Evolutionary conservation across 2,329 filamentous ascomycete genomes (phyloP).

Genomic region (Aspergillus hortae): DNA sequence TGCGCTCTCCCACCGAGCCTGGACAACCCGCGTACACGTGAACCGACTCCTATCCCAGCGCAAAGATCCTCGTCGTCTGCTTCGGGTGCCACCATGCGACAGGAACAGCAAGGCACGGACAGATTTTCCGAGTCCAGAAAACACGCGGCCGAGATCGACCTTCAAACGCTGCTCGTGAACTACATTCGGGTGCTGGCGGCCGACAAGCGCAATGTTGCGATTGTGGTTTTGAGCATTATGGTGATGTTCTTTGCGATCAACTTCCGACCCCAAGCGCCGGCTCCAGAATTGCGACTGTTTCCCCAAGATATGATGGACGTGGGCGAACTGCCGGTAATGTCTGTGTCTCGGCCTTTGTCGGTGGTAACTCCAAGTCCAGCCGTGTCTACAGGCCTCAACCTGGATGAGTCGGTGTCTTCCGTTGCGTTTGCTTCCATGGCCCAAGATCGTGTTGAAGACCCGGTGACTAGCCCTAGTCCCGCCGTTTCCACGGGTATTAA

Average conservation of each 20-base stretch:
- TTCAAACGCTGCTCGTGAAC: conserved; percentile 51
- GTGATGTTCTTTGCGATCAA: conserved; percentile 40
- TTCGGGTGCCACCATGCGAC: too few species aligned
- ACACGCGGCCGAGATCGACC: conserved; percentile 43
- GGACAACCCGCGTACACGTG: not conserved
- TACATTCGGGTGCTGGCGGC: conserved; percentile 51
- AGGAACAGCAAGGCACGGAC: too few species aligned
- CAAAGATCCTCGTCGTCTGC: too few species aligned
- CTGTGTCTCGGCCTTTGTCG: conserved; percentile 5
- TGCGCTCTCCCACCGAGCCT: too few species aligned
- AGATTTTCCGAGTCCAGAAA: conserved; percentile 1
- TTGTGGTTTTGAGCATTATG: conserved; percentile 44
- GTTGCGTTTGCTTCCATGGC: not conserved
- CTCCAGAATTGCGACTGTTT: conserved; percentile 13
- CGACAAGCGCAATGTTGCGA: conserved; percentile 53
- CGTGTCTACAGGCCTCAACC: not conserved
- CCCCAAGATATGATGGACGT: conserved; percentile 11
- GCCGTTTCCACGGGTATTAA: too few species aligned
- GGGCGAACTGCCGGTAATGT: not conserved
- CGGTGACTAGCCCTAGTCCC: too few species aligned
- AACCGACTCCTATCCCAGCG: conserved; percentile 2
- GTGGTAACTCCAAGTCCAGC: not conserved
- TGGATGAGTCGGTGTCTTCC: not conserved
- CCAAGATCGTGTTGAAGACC: too few species aligned
- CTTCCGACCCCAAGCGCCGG: conserved; percentile 1